Percentiles rank a stretch among this genome's conserved stretches.
Conservation (phyloP, 352 stramenopile genomes). For the Globisporangium recalcitrans region DNA sequence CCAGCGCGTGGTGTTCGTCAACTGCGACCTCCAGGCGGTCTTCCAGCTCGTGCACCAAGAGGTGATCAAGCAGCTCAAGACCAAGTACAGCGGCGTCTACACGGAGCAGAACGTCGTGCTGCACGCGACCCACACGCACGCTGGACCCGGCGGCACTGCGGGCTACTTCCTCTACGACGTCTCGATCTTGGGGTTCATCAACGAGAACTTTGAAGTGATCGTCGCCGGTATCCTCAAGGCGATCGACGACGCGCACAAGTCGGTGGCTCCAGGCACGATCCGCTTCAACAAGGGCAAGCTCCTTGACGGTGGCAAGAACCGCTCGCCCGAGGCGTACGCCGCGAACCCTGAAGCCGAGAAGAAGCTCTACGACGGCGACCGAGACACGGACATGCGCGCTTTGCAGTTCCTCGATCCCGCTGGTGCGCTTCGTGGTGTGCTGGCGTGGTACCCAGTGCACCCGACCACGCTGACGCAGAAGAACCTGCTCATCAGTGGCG, state of each 20-base stretch:
- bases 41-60: conserved; percentile 58
- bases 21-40: conserved; percentile 40
- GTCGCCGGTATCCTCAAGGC: conserved; percentile 59
- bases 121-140: conserved; percentile 83
- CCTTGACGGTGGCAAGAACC: conserved; percentile 53
- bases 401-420: conserved; percentile 39
- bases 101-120: conserved; percentile 66
- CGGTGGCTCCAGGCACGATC: conserved; percentile 40
- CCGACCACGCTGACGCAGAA: conserved; percentile 67
- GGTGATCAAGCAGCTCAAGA: conserved; percentile 31
- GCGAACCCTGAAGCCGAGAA: conserved; percentile 63
- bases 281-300: conserved; percentile 29
- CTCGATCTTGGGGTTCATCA: conserved; percentile 37
- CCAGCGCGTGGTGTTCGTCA: conserved; percentile 40
- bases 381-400: conserved; percentile 66
- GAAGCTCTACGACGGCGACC: conserved; percentile 45
- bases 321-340: conserved; percentile 59
- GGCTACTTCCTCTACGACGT: conserved; percentile 74
- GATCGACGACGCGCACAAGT: conserved; percentile 54
- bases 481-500: conserved; percentile 71
- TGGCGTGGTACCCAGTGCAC: conserved; percentile 79
- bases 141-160: conserved; percentile 57
- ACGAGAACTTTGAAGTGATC: conserved; percentile 60
- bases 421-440: conserved; percentile 36
- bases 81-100: conserved; percentile 41